Conservation (phyloP, 768 basidiomycete genomes). For the Lactarius vividus region DNA sequence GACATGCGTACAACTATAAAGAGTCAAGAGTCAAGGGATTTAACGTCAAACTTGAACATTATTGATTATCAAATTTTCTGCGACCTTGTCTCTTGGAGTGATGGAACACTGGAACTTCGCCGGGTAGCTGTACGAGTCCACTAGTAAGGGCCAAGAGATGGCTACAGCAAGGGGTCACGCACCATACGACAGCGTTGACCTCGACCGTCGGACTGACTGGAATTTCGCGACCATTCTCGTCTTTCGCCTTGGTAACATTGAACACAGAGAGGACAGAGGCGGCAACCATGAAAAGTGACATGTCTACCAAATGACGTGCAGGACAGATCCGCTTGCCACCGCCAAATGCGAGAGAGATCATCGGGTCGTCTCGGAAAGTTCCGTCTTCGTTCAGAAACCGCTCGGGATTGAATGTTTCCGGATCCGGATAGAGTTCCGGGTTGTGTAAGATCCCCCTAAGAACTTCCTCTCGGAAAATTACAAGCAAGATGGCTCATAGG, state of each 20-base stretch:
- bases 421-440: neutral
- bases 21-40: no score
- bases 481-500: no score
- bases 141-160: neutral
- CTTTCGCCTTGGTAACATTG: constrained; percentile 7
- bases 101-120: neutral
- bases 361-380: constrained; percentile 17
- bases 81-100: neutral
- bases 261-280: constrained; percentile 12
- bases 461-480: no score
- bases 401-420: constrained; percentile 27
- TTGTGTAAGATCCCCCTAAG: constrained; percentile 3
- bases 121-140: neutral
- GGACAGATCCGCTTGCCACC: neutral
- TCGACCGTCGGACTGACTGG: neutral
- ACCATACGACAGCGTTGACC: neutral
- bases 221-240: constrained; percentile 10
- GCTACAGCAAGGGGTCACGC: neutral
- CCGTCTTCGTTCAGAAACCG: constrained; percentile 20
- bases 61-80: no score
- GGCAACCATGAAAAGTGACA: neutral
- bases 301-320: neutral
- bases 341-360: constrained; percentile 13
- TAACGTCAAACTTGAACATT: no score
- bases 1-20: no score